These are phyloP conservation scores for Actinidia polygama DNA, from an alignment of 179 eudicot genomes.

Conservation along the genomic window DNA sequence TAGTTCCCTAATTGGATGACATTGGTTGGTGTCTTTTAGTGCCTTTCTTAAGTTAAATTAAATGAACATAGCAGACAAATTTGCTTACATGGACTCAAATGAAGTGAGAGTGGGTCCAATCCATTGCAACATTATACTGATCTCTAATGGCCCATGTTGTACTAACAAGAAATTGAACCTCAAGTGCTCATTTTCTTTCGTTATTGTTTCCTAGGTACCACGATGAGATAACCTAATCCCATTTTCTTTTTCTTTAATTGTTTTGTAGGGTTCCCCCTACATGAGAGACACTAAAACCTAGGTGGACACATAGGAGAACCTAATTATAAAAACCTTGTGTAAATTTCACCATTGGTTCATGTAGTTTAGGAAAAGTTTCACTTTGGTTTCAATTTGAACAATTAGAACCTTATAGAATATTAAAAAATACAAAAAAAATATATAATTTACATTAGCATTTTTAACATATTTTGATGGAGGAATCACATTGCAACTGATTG, in stretches of 20 bases:
- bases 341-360: no score
- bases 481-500: no score
- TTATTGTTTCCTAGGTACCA: neutral
- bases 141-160: neutral
- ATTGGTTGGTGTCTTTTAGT: neutral
- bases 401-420: no score
- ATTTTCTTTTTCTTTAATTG: neutral
- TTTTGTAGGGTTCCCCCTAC: neutral
- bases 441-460: no score
- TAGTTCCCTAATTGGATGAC: neutral
- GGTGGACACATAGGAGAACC: conserved; percentile 3
- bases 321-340: no score
- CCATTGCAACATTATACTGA: neutral
- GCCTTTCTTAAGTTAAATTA: neutral
- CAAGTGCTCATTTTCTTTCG: neutral
- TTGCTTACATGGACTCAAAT: neutral
- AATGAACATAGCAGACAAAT: neutral
- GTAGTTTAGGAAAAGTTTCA: no score
- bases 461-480: no score
- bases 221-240: neutral
- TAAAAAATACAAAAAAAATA: no score
- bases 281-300: conserved; percentile 11
- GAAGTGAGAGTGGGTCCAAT: conserved; percentile 18
- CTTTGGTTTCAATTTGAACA: no score
- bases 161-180: neutral